Evolutionary conservation across 805 yeast genomes (phyloP).

Genomic region (Zygosaccharomyces pseudorouxii): DNA sequence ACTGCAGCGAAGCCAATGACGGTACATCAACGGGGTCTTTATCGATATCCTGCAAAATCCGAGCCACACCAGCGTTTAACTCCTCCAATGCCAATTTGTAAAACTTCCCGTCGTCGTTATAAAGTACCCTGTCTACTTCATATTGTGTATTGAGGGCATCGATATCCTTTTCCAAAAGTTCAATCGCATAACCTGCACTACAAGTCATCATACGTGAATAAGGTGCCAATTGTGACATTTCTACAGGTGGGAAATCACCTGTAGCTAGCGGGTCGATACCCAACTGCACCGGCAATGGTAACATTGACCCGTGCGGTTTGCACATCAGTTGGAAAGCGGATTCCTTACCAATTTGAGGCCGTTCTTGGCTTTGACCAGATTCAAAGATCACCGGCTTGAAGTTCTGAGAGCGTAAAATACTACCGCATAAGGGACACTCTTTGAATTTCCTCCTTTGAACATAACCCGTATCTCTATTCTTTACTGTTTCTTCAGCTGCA

Average conservation of each 20-base stretch:
- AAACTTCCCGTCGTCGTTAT: conserved; percentile 54
- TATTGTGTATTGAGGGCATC: conserved; percentile 45
- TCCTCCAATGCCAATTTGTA: conserved; percentile 51
- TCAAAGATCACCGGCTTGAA: conserved; percentile 60
- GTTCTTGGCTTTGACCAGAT: conserved; percentile 51
- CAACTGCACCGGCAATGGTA: conserved; percentile 49
- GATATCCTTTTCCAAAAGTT: conserved; percentile 59
- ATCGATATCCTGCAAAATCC: conserved; percentile 35
- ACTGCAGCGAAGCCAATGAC: conserved; percentile 6
- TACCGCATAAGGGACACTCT: conserved; percentile 80
- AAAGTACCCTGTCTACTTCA: conserved; percentile 55
- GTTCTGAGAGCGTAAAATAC: conserved; percentile 48
- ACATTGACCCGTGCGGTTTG: conserved; percentile 40
- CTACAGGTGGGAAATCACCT: conserved; percentile 55
- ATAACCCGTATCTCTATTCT: conserved; percentile 30
- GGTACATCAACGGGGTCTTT: conserved; percentile 16
- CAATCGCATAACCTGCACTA: conserved; percentile 47
- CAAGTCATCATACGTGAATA: conserved; percentile 72
- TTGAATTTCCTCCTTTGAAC: conserved; percentile 45
- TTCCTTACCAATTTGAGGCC: conserved; percentile 53
- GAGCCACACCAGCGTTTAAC: conserved; percentile 45
- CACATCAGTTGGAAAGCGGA: conserved; percentile 64
- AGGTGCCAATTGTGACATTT: conserved; percentile 38
- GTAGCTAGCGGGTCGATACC: conserved; percentile 35
- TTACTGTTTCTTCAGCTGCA: conserved; percentile 42